Percentiles rank a stretch among this genome's conserved stretches.
Evolutionary conservation across 176 grass and related monocot species (phyloP).

Genomic region (Aegilops longissima): DNA sequence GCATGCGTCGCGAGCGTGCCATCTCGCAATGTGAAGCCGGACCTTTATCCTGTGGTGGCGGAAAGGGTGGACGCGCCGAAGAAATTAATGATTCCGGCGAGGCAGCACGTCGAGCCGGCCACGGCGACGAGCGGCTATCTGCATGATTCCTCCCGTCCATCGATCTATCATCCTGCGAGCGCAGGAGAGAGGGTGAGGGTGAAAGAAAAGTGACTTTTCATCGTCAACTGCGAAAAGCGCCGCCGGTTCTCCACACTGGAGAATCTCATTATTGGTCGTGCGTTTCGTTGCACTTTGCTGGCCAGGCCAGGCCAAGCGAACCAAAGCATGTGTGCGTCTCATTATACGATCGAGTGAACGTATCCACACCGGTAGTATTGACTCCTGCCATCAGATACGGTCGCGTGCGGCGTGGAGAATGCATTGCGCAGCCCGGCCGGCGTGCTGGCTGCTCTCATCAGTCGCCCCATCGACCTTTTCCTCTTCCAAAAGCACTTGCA

Average conservation of each 20-base stretch:
- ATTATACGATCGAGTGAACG: neutral
- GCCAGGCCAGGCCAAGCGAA: neutral
- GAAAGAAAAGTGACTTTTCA: slow-evolving; percentile 41
- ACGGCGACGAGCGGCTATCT: slow-evolving; percentile 1
- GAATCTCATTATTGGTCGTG: slow-evolving; percentile 41
- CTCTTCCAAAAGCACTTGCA: neutral
- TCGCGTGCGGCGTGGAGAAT: neutral
- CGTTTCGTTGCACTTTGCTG: neutral
- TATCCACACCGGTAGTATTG: neutral
- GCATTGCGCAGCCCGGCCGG: neutral
- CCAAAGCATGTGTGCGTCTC: no score
- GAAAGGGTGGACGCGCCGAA: neutral
- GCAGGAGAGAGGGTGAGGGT: neutral
- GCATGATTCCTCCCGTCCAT: slow-evolving; percentile 43
- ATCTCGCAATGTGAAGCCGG: neutral
- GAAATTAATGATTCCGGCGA: neutral
- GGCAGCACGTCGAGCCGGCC: neutral
- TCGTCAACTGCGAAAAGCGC: slow-evolving; percentile 24
- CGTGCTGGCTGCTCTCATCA: neutral
- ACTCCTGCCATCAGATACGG: neutral
- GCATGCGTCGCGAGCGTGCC: neutral
- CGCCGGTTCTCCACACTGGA: neutral
- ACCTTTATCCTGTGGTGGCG: neutral
- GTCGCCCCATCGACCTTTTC: neutral
- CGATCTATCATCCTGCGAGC: neutral